Evolutionary conservation across 495 filamentous ascomycete species (phyloP).

Genomic region (Thozetella sp.): DNA sequence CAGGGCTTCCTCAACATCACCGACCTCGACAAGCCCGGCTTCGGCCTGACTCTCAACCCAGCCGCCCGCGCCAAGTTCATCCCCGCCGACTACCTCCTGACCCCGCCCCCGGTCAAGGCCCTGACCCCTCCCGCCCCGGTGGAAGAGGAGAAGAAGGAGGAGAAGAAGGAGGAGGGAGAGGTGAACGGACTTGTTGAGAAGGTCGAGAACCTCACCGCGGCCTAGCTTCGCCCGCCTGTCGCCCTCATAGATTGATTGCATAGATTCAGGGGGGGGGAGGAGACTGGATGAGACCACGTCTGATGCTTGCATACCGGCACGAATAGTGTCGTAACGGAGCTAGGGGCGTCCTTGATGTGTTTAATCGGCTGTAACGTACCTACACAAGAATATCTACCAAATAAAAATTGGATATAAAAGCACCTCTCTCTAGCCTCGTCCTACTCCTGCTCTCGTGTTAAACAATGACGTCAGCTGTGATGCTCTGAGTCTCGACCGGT

Average conservation of each 20-base stretch:
- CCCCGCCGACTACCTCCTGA: slow-evolving; percentile 69
- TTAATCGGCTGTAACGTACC: no score
- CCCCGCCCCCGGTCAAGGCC: slow-evolving; percentile 65
- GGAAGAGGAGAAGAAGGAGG: slow-evolving; percentile 13
- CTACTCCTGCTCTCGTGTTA: no score
- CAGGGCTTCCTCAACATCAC: slow-evolving; percentile 78
- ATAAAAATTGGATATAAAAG: no score
- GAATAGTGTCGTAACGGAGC: no score
- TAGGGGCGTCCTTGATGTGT: no score
- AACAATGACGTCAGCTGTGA: no score
- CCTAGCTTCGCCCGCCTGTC: background rate
- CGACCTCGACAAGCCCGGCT: slow-evolving; percentile 85
- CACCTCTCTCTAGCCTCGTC: no score
- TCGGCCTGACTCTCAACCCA: slow-evolving; percentile 85
- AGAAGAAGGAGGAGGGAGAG: slow-evolving; percentile 16
- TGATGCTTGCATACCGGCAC: no score
- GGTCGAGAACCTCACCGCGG: slow-evolving; percentile 13
- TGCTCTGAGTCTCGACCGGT: no score
- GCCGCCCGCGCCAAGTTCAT: slow-evolving; percentile 70
- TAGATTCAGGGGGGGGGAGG: background rate
- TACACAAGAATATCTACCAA: no score
- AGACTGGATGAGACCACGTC: background rate
- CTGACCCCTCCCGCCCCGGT: slow-evolving; percentile 45
- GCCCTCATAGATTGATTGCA: background rate
- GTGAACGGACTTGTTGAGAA: slow-evolving; percentile 18